Evolutionary conservation across 371 early-diverging fungal species (phyloP), one percentile per base, ranked within the genome.

Genomic region (Thermomucor indicae-seudaticae): DNA sequence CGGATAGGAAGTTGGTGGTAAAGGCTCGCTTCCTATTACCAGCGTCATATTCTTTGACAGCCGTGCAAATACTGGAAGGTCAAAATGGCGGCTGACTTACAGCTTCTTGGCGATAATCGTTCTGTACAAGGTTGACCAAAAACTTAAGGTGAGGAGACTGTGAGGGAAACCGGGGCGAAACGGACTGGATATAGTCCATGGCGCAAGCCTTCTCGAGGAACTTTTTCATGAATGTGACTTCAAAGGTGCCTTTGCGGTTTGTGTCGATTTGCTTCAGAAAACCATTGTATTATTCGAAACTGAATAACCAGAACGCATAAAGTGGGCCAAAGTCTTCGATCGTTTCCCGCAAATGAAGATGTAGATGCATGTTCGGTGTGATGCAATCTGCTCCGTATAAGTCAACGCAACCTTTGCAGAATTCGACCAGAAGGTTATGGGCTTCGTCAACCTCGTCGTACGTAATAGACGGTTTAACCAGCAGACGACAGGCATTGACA

Each of bases 321-420:
- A 41, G 10, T 5, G 50, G 40, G 4, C 41, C 40, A 16, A 41
- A 27, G 27, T 49, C 41, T 31, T 31, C 6, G 19, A 45, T 31
- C 0, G 20, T 19, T 2, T 45, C 46, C 5, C 31, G 46, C 2
- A 51, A 16, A 32, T 51, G 51, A 6, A 20, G 17, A 32, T 51
- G 51, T 3, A 51, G 32, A 27, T 51, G 51, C 51, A 43, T 43
- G 20, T 51, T 51, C 12, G 43, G 41, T 3, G 43, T 51, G 5
- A 29, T 37, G 17, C 2, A 17, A 6, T 20, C 17, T 6, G 19
- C 8, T 10, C 42, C n/a, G n/a, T n/a, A n/a, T n/a, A n/a, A n/a
- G n/a, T n/a, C n/a, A n/a, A n/a, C n/a, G n/a, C n/a, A n/a, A 8
- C 12, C 19, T 16, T n/a, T 7, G 17, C 27, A 38, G 32, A 50